phyloP scores from a whole-genome alignment of 352 stramenopile species.

The Globisporangium mamillatum region DNA sequence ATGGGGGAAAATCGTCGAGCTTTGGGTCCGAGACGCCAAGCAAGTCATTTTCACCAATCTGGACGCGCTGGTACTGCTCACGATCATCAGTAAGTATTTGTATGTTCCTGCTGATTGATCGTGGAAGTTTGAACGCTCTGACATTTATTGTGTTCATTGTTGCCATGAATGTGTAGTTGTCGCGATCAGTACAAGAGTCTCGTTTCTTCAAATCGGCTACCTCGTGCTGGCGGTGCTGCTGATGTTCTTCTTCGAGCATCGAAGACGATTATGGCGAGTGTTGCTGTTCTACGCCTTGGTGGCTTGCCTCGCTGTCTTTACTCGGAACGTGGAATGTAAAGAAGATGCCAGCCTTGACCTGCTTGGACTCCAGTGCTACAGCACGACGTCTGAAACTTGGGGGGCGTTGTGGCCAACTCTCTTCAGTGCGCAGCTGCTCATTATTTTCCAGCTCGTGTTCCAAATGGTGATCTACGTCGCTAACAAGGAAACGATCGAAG shows the following conservation, averaged over 20 bases:
- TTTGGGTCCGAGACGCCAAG: conserved; percentile 76
- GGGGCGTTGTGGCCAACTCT: conserved; percentile 72
- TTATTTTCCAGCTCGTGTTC: conserved; percentile 84
- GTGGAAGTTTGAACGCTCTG: neutral
- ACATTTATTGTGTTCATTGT: neutral
- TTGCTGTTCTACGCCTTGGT: conserved; percentile 68
- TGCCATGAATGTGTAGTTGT: conserved; percentile 42
- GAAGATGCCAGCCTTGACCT: conserved; percentile 43
- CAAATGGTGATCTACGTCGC: conserved; percentile 84
- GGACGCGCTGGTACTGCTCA: conserved; percentile 77
- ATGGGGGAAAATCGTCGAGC: conserved; percentile 45
- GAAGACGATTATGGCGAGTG: conserved; percentile 73
- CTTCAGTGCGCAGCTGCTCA: conserved; percentile 78
- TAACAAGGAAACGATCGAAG: conserved; percentile 66
- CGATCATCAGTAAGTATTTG: conserved; percentile 58
- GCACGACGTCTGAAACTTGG: conserved; percentile 54
- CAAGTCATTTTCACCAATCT: conserved; percentile 71
- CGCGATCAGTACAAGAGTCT: conserved; percentile 74
- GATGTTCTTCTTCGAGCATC: conserved; percentile 82
- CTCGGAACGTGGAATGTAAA: conserved; percentile 74
- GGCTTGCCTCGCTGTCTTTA: conserved; percentile 72
- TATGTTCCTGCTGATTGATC: neutral
- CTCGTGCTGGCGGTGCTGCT: conserved; percentile 73
- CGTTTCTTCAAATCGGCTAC: conserved; percentile 83
- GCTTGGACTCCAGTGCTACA: conserved; percentile 74